Evolutionary conservation across 2,329 filamentous ascomycete genomes (phyloP).

Genomic region (Aspergillus ustus): DNA sequence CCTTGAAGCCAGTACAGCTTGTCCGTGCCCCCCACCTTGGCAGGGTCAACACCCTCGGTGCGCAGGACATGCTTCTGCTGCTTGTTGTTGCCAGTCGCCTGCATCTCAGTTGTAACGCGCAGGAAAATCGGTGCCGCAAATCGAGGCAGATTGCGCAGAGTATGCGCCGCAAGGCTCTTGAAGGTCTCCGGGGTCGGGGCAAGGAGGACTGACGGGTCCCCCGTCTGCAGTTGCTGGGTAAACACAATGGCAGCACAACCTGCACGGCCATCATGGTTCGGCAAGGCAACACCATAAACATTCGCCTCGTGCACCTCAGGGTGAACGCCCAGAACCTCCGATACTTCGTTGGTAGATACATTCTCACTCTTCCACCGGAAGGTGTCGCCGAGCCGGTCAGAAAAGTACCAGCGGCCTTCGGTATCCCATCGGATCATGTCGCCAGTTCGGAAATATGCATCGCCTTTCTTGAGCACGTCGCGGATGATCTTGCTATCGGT

Average conservation of each 20-base stretch:
- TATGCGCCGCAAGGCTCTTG: constrained; percentile 65
- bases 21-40: constrained; percentile 43
- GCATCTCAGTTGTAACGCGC: constrained; percentile 65
- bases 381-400: constrained; percentile 65
- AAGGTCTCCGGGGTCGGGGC: constrained; percentile 52
- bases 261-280: constrained; percentile 80
- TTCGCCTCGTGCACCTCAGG: constrained; percentile 75
- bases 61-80: constrained; percentile 79
- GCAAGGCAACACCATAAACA: constrained; percentile 81
- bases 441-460: constrained; percentile 84
- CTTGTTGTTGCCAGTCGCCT: constrained; percentile 84
- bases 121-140: constrained; percentile 82
- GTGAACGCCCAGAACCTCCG: constrained; percentile 72
- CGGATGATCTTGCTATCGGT: constrained; percentile 75
- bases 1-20: constrained; percentile 69
- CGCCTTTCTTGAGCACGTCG: constrained; percentile 73
- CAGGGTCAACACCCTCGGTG: constrained; percentile 74
- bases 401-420: constrained; percentile 77
- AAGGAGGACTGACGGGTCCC: constrained; percentile 25
- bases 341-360: constrained; percentile 80
- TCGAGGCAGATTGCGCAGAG: constrained; percentile 63
- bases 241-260: constrained; percentile 77
- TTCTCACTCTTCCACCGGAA: constrained; percentile 74
- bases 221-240: constrained; percentile 44
- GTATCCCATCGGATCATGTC: constrained; percentile 74